Evolutionary conservation across 78 protist genomes (phyloP).

Genomic region (Dictyostelium capitatum): DNA sequence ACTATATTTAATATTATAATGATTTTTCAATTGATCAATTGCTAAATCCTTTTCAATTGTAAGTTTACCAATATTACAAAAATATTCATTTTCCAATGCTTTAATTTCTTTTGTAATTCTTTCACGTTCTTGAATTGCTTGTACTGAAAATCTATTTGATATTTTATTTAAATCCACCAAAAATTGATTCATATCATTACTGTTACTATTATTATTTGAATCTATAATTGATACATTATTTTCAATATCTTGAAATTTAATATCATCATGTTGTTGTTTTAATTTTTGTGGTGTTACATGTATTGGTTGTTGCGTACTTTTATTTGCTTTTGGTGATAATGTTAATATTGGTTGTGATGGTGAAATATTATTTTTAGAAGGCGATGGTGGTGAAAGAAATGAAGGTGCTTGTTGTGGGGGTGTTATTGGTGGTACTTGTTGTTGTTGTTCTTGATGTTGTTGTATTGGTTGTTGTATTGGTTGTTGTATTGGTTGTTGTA

Average conservation of each 20-base stretch:
- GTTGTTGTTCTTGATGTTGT: slow-evolving; percentile 7
- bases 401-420: background rate
- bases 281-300: no score
- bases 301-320: background rate
- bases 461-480: background rate
- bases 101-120: background rate
- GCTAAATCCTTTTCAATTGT: slow-evolving; percentile 15
- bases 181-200: slow-evolving; percentile 20
- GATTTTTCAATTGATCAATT: slow-evolving; percentile 13
- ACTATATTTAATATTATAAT: background rate
- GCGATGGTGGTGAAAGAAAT: no score
- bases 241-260: background rate
- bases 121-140: slow-evolving; percentile 8
- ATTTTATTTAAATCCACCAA: background rate
- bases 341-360: background rate
- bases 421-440: background rate
- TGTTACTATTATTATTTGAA: slow-evolving; percentile 28
- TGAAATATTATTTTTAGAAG: no score
- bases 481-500: background rate
- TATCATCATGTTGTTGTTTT: background rate
- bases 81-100: slow-evolving; percentile 30
- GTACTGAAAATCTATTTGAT: background rate
- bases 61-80: slow-evolving; percentile 14
- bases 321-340: background rate
- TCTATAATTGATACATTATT: background rate